Base-by-base conservation (phyloP, 352 stramenopile species). In the Phytophthora hibernalis region DNA sequence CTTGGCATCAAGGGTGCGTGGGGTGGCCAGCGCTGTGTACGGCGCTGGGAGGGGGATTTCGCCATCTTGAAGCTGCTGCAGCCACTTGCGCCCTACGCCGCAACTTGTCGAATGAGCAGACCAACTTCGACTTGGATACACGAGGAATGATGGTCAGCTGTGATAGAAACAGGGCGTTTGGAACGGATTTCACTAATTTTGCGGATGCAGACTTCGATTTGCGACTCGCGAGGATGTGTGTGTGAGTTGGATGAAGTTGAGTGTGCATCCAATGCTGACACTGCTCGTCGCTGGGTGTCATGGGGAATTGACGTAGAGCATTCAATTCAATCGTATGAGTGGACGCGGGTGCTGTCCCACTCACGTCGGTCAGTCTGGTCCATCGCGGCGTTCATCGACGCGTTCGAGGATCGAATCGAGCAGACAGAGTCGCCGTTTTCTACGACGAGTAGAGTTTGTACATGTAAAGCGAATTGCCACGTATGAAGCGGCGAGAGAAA, bases 171-270 rank as follows among this genome's bases (percentile, higher is more conserved):
- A 8, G 31, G 31, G 7, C 31, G 31, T 37, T 37, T 37, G 31
- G 38, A 24, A 42, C 37, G 26, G 37, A 40, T 60, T 60, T 60
- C 53, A 38, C 37, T 60, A 52, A 24, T 60, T 30, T 40, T 28
- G 24, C 24, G 3, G 24, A 28, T 28, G 24, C 24, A 28, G 24
- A 28, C 1, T n/a, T n/a, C 16, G 38, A 24, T 21, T 21, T 42
- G 35, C 15, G 35, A 6, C 11, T 42, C 15, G 15, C 11, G 1
- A 42, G 35, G 35, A 42, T 42, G 35, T 42, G 35, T 42, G 35
- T 42, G 15, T 18, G 11, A 5, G 15, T 3, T 13, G 3, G 11
- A 42, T 2, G 35, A 42, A 18, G 35, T 18, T 42, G 35, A 42
- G 35, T 42, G 35, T 42, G 31, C n/a, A n/a, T 15, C 12, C 9